Conservation (phyloP, 306 rosid genomes). For the Prunus padus region DNA sequence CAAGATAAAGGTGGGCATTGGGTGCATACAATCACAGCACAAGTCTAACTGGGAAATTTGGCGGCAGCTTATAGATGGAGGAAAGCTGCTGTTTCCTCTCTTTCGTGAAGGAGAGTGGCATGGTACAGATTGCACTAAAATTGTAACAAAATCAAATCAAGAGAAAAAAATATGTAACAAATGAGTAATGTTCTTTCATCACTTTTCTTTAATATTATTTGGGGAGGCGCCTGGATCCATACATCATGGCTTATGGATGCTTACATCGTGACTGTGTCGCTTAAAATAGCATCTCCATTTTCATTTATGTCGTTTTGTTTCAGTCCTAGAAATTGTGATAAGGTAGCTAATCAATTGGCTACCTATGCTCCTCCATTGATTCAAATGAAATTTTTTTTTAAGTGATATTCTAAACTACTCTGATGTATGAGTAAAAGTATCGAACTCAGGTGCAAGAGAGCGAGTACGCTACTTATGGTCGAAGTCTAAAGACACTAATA, state of each 20-base stretch:
- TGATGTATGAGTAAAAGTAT: too few species aligned
- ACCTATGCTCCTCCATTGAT: too few species aligned
- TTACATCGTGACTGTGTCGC: not conserved
- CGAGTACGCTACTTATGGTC: too few species aligned
- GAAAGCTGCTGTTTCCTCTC: slow-evolving; percentile 9
- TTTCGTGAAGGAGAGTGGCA: slow-evolving; percentile 1
- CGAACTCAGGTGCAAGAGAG: too few species aligned
- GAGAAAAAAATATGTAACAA: not conserved
- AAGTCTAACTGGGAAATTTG: not conserved
- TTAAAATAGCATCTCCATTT: not conserved
- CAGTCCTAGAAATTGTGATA: too few species aligned
- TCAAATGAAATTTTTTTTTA: too few species aligned
- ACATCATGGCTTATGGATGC: not conserved
- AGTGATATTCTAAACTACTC: too few species aligned
- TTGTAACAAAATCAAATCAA: not conserved
- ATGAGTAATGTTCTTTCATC: not conserved
- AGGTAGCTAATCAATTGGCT: too few species aligned
- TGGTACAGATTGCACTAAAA: not conserved
- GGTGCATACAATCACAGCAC: slow-evolving; percentile 3
- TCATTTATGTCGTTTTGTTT: too few species aligned
- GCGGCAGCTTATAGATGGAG: slow-evolving; percentile 9
- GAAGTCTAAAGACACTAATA: too few species aligned
- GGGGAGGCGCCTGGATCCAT: not conserved
- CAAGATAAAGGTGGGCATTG: slow-evolving; percentile 12
- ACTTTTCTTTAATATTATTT: not conserved